A percentile compares a stretch with the other conserved stretches of the same genome.
phyloP scores from a whole-genome alignment of 768 basidiomycete genomes.

The Rhizopogon roseolus region DNA sequence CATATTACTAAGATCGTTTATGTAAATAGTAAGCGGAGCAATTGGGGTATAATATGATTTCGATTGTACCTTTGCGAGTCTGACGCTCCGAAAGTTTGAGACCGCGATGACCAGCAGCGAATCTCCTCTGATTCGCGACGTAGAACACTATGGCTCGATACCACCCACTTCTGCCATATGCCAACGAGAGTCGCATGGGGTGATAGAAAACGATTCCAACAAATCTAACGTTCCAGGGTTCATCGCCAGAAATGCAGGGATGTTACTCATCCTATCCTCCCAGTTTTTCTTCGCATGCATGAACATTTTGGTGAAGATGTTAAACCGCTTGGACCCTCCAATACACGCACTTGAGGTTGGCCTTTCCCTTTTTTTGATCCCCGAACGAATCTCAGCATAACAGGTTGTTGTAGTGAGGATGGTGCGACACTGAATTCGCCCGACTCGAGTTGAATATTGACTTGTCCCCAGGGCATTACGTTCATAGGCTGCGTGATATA shows the following conservation, averaged over 20 bases:
- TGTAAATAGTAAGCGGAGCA: no score
- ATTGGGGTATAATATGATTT: no score
- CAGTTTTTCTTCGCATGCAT: slow-evolving; percentile 60
- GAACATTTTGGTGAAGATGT: slow-evolving; percentile 58
- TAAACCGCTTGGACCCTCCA: slow-evolving; percentile 53
- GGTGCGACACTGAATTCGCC: slow-evolving; percentile 29
- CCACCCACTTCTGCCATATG: no score
- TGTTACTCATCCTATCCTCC: slow-evolving; percentile 51
- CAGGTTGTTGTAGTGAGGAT: slow-evolving; percentile 56
- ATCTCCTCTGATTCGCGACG: background rate
- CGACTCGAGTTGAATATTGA: background rate
- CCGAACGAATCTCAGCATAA: background rate
- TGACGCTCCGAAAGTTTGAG: no score
- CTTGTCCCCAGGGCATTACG: slow-evolving; percentile 40
- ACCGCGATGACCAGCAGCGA: background rate
- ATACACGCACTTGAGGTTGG: slow-evolving; percentile 54
- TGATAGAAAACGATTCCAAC: background rate
- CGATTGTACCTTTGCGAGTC: no score
- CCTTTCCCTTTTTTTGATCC: background rate
- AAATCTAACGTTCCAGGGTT: background rate
- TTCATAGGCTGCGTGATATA: slow-evolving; percentile 46
- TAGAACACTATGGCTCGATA: background rate
- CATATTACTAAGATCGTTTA: no score
- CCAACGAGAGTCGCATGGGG: background rate
- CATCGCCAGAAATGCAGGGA: slow-evolving; percentile 43